Conservation (phyloP, 2,329 filamentous ascomycete species). For the Colletotrichum viniferum region DNA sequence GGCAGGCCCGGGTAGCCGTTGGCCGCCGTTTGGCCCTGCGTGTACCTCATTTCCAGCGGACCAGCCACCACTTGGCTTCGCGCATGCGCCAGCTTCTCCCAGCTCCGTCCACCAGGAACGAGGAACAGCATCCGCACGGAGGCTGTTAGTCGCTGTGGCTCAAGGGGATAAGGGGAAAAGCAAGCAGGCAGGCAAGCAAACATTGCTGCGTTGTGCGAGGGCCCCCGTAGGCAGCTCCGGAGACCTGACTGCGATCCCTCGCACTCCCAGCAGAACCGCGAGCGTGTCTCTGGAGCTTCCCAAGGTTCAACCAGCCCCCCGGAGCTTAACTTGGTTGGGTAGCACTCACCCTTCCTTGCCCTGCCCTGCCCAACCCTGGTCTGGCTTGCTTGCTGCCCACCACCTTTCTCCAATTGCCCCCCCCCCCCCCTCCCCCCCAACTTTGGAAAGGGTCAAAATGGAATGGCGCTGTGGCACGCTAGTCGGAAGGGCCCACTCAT, state of each 20-base stretch:
- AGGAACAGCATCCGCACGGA: not conserved
- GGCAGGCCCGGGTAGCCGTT: slow-evolving; percentile 19
- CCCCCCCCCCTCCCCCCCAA: slow-evolving; percentile 12
- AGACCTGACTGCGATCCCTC: not conserved
- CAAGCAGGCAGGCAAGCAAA: not conserved
- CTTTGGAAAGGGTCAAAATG: not conserved
- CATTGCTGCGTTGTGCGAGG: not conserved
- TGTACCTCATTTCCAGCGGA: slow-evolving; percentile 22
- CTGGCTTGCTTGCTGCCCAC: slow-evolving; percentile 1
- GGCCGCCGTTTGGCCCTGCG: slow-evolving; percentile 18
- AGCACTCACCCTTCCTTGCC: slow-evolving; percentile 13
- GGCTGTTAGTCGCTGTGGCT: not conserved
- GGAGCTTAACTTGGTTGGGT: slow-evolving; percentile 17
- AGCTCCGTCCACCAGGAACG: not conserved
- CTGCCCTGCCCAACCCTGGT: not conserved
- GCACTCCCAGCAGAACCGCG: not conserved
- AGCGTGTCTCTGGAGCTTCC: slow-evolving; percentile 3
- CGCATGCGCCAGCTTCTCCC: slow-evolving; percentile 6
- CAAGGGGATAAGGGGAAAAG: not conserved
- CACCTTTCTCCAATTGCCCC: slow-evolving; percentile 1
- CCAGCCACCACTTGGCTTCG: slow-evolving; percentile 21
- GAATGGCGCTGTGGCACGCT: slow-evolving; percentile 4
- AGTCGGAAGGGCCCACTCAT: slow-evolving; percentile 4
- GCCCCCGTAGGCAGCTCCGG: not conserved
- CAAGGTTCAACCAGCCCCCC: slow-evolving; percentile 16